Evolutionary conservation across 352 stramenopile genomes (phyloP).

Genomic region (Peronosclerospora sorghi): DNA sequence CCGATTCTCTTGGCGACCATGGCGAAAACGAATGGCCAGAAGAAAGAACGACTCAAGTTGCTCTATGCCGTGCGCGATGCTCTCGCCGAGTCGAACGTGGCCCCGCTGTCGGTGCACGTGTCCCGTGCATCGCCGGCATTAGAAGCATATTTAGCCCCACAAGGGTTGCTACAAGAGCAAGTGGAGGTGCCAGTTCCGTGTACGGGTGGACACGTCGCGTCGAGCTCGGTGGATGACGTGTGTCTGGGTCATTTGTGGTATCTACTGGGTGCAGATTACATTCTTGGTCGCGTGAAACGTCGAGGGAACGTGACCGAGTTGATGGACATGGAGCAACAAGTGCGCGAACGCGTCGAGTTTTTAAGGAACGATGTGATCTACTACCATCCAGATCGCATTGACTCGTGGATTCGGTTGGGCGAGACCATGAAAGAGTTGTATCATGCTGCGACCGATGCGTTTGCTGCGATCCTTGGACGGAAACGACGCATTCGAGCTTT

Average conservation of each 20-base stretch:
- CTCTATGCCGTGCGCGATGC: slow-evolving; percentile 43
- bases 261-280: slow-evolving; percentile 60
- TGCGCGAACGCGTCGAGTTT: slow-evolving; percentile 45
- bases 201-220: background rate
- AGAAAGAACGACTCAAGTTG: slow-evolving; percentile 64
- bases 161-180: slow-evolving; percentile 23
- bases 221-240: slow-evolving; percentile 12
- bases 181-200: slow-evolving; percentile 7
- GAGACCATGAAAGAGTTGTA: slow-evolving; percentile 65
- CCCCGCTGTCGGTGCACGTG: slow-evolving; percentile 10
- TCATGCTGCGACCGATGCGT: slow-evolving; percentile 49
- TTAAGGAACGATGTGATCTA: slow-evolving; percentile 52
- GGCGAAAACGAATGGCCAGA: slow-evolving; percentile 57
- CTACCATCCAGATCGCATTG: slow-evolving; percentile 43
- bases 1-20: slow-evolving; percentile 42
- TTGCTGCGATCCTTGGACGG: slow-evolving; percentile 34
- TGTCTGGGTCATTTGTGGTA: slow-evolving; percentile 60
- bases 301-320: slow-evolving; percentile 48
- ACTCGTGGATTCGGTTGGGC: slow-evolving; percentile 56
- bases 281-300: slow-evolving; percentile 43
- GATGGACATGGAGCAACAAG: slow-evolving; percentile 42
- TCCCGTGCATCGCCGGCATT: slow-evolving; percentile 8
- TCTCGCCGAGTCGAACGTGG: slow-evolving; percentile 17
- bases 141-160: slow-evolving; percentile 28
- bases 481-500: slow-evolving; percentile 31